These are phyloP conservation scores for Nadsonia commutata DNA, from an alignment of 1,139 yeast genomes.

Conservation along the genomic window DNA sequence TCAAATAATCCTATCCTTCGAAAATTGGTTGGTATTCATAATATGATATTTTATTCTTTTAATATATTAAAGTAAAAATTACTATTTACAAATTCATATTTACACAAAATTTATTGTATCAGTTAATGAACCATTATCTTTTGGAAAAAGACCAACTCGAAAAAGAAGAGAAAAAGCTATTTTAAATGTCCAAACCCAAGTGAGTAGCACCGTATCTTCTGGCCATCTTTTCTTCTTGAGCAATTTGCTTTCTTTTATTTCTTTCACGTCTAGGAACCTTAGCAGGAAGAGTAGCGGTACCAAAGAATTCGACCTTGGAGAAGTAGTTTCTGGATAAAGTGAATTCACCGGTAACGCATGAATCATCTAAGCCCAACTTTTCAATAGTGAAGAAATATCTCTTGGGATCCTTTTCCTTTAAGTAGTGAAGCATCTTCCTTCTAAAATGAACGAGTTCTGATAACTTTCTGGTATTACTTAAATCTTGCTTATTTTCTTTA, in stretches of 20 bases:
- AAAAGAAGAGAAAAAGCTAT: not conserved
- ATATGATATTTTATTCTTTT: no score
- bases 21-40: no score
- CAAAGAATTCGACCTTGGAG: conserved; percentile 78
- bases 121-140: no score
- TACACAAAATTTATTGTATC: not conserved
- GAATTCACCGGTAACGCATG: conserved; percentile 64
- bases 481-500: conserved; percentile 59
- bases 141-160: not conserved
- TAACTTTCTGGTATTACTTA: conserved; percentile 48
- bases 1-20: no score
- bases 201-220: not conserved
- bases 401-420: conserved; percentile 66
- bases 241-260: conserved; percentile 15
- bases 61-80: no score
- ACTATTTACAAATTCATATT: not conserved
- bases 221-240: conserved; percentile 14
- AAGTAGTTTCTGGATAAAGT: conserved; percentile 71
- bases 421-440: conserved; percentile 66
- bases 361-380: conserved; percentile 78
- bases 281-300: conserved; percentile 26
- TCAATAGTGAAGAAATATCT: conserved; percentile 75
- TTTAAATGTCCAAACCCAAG: not conserved
- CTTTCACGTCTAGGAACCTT: conserved; percentile 12
- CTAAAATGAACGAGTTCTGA: conserved; percentile 81